phyloP scores from a whole-genome alignment of 202 grass and related monocot genomes.

The Saccharum hybrid region DNA sequence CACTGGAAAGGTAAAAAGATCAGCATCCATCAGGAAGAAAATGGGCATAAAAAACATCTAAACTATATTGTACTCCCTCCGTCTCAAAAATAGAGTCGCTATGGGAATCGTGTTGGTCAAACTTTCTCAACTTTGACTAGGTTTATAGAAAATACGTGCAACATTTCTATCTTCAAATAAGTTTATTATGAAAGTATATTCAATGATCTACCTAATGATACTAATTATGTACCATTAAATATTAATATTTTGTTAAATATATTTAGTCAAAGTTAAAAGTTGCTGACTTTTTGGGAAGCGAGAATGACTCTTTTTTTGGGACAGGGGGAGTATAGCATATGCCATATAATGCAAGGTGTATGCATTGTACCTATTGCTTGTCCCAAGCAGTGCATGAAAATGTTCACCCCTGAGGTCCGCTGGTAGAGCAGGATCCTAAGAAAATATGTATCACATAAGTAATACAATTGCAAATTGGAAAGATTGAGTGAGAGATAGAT shows the following conservation, averaged over 20 bases:
- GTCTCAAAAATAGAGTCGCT: too few relatives aligned
- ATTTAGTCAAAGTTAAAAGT: too few relatives aligned
- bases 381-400: constrained; percentile 90
- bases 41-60: background rate
- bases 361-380: constrained; percentile 72
- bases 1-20: constrained; percentile 61
- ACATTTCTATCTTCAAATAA: too few relatives aligned
- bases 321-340: background rate
- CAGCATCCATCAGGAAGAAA: constrained; percentile 42
- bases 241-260: too few relatives aligned
- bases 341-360: constrained; percentile 4
- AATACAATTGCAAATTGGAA: constrained; percentile 24
- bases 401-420: constrained; percentile 79
- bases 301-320: too few relatives aligned
- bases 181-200: too few relatives aligned
- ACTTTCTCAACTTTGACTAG: too few relatives aligned
- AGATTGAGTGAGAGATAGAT: background rate
- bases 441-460: constrained; percentile 36
- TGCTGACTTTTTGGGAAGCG: too few relatives aligned
- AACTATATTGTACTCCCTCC: background rate
- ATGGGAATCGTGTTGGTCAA: too few relatives aligned
- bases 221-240: too few relatives aligned
- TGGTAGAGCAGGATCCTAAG: constrained; percentile 73
- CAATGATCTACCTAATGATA: too few relatives aligned
- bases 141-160: too few relatives aligned